Evolutionary conservation across 2,329 filamentous ascomycete genomes (phyloP).

Genomic region (Capronia epimyces): DNA sequence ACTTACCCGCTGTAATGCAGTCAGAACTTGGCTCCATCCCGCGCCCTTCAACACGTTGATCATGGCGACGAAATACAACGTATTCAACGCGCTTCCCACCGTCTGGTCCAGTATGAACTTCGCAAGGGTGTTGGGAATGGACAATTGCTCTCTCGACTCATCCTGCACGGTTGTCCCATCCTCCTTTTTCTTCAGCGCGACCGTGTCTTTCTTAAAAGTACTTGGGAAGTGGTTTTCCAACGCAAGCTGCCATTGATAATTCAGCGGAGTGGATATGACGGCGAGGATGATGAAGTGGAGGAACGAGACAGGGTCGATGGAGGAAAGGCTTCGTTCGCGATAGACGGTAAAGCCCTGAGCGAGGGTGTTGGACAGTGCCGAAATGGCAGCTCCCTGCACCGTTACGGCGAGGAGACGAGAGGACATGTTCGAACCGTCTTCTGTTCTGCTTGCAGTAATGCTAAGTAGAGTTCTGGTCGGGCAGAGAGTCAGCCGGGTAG

Average conservation of each 20-base stretch:
- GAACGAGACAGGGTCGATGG: slow-evolving; percentile 46
- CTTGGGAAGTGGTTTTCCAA: slow-evolving; percentile 71
- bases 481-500: too few relatives aligned
- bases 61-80: slow-evolving; percentile 52
- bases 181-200: not conserved
- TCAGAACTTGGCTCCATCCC: slow-evolving; percentile 31
- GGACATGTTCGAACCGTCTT: too few relatives aligned
- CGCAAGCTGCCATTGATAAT: slow-evolving; percentile 78
- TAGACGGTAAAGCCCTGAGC: slow-evolving; percentile 66
- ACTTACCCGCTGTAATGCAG: slow-evolving; percentile 35
- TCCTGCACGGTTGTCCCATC: not conserved
- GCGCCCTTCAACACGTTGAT: slow-evolving; percentile 47
- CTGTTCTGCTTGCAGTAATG: too few relatives aligned
- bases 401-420: slow-evolving; percentile 51
- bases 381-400: slow-evolving; percentile 61
- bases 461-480: too few relatives aligned
- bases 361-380: slow-evolving; percentile 64
- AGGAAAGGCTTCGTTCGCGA: slow-evolving; percentile 27
- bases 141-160: slow-evolving; percentile 17
- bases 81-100: slow-evolving; percentile 53
- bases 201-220: slow-evolving; percentile 4
- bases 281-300: slow-evolving; percentile 70
- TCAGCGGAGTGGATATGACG: slow-evolving; percentile 68
- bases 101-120: slow-evolving; percentile 51
- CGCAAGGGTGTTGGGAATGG: slow-evolving; percentile 30